Evolutionary conservation across 352 stramenopile species (phyloP).

Genomic region (Saprolegnia diclina): DNA sequence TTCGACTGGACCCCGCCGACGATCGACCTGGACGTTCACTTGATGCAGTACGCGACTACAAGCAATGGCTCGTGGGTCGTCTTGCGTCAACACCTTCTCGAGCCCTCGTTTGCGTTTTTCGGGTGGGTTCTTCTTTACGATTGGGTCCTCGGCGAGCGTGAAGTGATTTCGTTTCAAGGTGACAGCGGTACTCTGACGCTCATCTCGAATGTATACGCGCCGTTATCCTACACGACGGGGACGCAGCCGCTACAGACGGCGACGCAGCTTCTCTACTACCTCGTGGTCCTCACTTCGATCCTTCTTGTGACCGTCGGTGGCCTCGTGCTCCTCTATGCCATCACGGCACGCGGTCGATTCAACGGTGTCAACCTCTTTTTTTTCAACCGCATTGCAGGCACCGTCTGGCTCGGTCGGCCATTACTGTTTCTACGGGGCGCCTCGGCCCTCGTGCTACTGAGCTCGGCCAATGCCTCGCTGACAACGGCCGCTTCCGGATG

Average conservation of each 20-base stretch:
- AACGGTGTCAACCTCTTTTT: not conserved
- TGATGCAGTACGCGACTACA: conserved; percentile 16
- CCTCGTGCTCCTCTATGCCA: not conserved
- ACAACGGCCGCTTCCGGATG: not conserved
- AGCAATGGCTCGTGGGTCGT: not conserved
- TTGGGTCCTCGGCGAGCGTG: not conserved
- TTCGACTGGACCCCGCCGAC: not conserved
- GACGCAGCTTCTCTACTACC: not conserved
- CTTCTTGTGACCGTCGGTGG: not conserved
- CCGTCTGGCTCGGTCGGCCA: conserved; percentile 11
- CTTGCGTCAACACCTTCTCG: conserved; percentile 11
- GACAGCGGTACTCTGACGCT: not conserved
- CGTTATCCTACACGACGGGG: not conserved
- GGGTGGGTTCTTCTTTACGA: conserved; percentile 9
- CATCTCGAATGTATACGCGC: not conserved
- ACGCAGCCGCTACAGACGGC: not conserved
- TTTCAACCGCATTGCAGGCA: conserved; percentile 12
- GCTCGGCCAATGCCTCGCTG: not conserved
- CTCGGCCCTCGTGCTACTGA: conserved; percentile 1
- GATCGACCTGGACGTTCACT: not conserved
- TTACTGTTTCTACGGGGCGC: not conserved
- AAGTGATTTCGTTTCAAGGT: conserved; percentile 24
- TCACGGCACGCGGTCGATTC: not conserved
- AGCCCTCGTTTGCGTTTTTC: not conserved
- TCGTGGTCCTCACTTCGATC: not conserved